Base-by-base conservation (phyloP, 371 early-diverging fungal genomes). In the Fennellomyces sp. region DNA sequence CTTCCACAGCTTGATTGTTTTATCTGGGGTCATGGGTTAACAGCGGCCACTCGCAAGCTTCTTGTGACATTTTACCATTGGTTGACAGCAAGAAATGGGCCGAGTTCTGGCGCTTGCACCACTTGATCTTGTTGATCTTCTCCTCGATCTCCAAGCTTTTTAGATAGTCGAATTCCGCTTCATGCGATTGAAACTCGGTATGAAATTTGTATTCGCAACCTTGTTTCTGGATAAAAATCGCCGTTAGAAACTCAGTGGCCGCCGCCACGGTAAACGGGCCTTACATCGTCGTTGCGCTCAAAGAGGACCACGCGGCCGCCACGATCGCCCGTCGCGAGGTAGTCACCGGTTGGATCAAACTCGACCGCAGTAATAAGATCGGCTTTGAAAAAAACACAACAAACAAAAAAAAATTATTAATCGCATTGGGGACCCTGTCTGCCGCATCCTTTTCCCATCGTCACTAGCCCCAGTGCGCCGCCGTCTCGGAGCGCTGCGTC, bases 91-190 rank as follows among this genome's bases (percentile, higher is more conserved):
- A 76, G 75, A 96, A 99, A 66, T 97, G 97, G 21, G 96, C 93
- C 35, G 95, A 87, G 73, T 96, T 97, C 68, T 93, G 93, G 42
- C 95, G 88, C 68, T 87, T 90, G 78, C 96, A 93, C 96, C 98
- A 97, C 63, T 96, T 93, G 70, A 99, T 98, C 71, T 97, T 94
- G 78, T 98, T 98, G 77, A 99, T 98, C 77, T 98, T 98, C 69
- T 99, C 99, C 73, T 98, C 96, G 59, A 99, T 98, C 73, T 99
- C 99, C 74, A 98, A 86, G 84, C 95, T 95, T 84, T 99, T 98
- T 57, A 99, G 87, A 75, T 98, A 99, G 80, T 99, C 99, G 70
- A 99, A 99, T 84, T 98, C 98, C 30, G 98, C 94, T 73, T 97
- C 96, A 82, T 99, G 99, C 55, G 97, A 97, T 73, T 98, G 98